A percentile compares a stretch with the other conserved stretches of the same genome.
These are phyloP conservation scores for Pyrus hybrid DNA, from an alignment of 331 rosid genomes.

Conservation along the genomic window DNA sequence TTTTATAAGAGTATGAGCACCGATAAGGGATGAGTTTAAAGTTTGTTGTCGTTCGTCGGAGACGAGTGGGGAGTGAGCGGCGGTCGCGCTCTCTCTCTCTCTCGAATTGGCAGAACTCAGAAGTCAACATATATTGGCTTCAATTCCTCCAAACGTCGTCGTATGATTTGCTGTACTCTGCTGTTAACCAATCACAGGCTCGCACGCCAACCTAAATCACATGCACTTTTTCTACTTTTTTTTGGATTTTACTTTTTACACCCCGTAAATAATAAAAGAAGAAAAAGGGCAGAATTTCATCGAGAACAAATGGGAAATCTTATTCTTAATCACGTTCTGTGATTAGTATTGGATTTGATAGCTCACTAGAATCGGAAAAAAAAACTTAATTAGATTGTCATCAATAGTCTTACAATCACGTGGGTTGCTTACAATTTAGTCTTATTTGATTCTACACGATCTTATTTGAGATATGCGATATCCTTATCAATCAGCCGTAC, in stretches of 20 bases:
- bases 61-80: neutral
- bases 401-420: too few relatives aligned
- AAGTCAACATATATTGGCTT: neutral
- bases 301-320: neutral
- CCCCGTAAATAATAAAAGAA: neutral
- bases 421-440: neutral
- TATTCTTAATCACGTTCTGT: neutral
- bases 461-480: too few relatives aligned
- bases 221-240: neutral
- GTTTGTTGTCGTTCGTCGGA: neutral
- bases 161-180: neutral
- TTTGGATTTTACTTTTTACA: neutral
- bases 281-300: too few relatives aligned
- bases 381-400: neutral
- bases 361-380: neutral
- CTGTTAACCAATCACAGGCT: neutral
- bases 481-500: too few relatives aligned
- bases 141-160: neutral
- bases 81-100: neutral
- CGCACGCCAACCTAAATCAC: neutral
- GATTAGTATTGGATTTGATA: neutral
- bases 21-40: too few relatives aligned
- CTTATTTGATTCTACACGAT: too few relatives aligned
- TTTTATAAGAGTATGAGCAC: neutral
- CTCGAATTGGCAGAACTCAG: neutral